phyloP scores from a whole-genome alignment of 2,329 filamentous ascomycete species.

The Zalaria sp. region DNA sequence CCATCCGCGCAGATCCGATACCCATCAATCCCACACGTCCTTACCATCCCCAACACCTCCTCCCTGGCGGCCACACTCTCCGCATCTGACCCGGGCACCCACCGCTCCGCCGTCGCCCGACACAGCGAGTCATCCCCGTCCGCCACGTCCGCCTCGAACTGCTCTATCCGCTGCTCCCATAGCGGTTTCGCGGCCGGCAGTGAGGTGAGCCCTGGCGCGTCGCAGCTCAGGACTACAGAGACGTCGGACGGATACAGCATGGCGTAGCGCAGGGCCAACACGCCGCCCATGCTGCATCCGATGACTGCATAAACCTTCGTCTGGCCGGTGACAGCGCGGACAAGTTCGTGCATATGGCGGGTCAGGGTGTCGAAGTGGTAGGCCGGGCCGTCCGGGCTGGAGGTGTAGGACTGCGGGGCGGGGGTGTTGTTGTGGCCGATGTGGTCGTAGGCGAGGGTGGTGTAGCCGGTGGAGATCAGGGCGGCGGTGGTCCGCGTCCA shows the following conservation, averaged over 20 bases:
- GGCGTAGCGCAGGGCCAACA: slow-evolving; percentile 14
- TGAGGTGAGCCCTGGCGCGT: slow-evolving; percentile 12
- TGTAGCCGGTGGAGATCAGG: slow-evolving; percentile 11
- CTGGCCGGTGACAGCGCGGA: slow-evolving; percentile 6
- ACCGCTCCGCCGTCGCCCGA: slow-evolving; percentile 11
- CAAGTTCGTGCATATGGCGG: slow-evolving; percentile 12
- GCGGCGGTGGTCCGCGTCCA: slow-evolving; percentile 11
- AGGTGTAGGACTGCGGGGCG: slow-evolving; percentile 4
- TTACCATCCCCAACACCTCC: slow-evolving; percentile 10
- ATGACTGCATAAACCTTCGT: slow-evolving; percentile 10
- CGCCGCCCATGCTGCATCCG: slow-evolving; percentile 15
- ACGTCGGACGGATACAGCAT: slow-evolving; percentile 12
- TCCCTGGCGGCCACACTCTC: slow-evolving; percentile 9
- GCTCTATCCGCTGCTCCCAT: slow-evolving; percentile 12
- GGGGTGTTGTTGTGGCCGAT: slow-evolving; percentile 13
- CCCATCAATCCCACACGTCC: slow-evolving; percentile 10
- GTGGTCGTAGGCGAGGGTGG: slow-evolving; percentile 15
- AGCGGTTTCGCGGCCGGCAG: slow-evolving; percentile 8
- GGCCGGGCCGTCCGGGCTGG: neutral
- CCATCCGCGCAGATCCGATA: slow-evolving; percentile 14
- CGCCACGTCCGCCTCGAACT: slow-evolving; percentile 9
- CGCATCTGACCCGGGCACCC: slow-evolving; percentile 10
- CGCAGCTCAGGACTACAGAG: slow-evolving; percentile 10
- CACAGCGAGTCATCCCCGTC: slow-evolving; percentile 8
- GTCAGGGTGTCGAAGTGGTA: slow-evolving; percentile 13